phyloP scores from a whole-genome alignment of 2,329 filamentous ascomycete species.

The Exophiala phaeomuriformis region DNA sequence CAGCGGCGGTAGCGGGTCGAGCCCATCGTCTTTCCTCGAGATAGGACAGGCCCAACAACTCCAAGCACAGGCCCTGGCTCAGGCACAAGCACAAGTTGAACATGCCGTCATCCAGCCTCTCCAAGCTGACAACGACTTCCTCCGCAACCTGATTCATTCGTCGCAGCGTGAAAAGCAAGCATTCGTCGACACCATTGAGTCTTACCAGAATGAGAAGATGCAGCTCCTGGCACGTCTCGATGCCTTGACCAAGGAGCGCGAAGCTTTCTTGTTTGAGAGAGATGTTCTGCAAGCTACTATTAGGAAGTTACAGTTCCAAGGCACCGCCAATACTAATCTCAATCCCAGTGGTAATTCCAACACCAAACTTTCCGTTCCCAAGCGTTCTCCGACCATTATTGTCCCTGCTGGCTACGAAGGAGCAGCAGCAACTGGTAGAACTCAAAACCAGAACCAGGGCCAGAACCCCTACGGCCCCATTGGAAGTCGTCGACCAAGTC shows the following conservation, averaged over 20 bases:
- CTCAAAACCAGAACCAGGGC: not conserved
- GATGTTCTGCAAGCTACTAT: conserved; percentile 14
- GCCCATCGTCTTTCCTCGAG: conserved; percentile 12
- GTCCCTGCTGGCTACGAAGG: no score
- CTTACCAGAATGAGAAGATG: conserved; percentile 6
- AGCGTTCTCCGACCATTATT: conserved; percentile 5
- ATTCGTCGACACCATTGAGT: conserved; percentile 17
- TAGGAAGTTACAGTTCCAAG: conserved; percentile 8
- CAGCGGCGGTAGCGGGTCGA: not conserved
- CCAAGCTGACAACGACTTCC: conserved; percentile 13
- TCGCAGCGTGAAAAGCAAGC: conserved; percentile 11
- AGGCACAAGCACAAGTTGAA: not conserved
- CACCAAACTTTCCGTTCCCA: not conserved
- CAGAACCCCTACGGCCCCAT: conserved; percentile 14
- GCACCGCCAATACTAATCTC: not conserved
- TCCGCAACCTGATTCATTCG: conserved; percentile 10
- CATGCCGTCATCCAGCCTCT: not conserved
- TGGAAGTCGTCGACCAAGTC: conserved; percentile 10
- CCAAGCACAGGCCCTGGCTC: not conserved
- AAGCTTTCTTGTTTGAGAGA: conserved; percentile 9
- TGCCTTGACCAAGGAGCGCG: conserved; percentile 1
- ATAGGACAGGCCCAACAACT: conserved; percentile 7
- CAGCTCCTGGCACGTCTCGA: conserved; percentile 6
- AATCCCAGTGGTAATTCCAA: not conserved
- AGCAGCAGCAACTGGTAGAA: not conserved